phyloP scores from a whole-genome alignment of 345 rosid genomes.

The Atalantia buxifolia region DNA sequence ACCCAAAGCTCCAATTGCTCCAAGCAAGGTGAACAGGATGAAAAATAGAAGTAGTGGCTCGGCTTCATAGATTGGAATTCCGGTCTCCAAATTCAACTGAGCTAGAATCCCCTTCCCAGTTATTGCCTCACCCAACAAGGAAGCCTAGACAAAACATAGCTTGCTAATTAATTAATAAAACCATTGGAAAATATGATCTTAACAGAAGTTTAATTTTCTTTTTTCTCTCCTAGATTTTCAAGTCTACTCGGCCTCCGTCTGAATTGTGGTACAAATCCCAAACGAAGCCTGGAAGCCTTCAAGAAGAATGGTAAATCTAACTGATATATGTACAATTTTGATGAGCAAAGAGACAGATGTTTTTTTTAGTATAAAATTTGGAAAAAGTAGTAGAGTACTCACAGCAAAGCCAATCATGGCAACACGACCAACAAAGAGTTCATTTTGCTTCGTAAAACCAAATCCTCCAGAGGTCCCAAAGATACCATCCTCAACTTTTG shows the following conservation, averaged over 20 bases:
- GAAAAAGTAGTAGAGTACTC: conserved; percentile 21
- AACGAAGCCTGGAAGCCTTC: background rate
- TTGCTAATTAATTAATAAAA: background rate
- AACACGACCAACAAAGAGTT: conserved; percentile 97
- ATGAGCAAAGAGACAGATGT: background rate
- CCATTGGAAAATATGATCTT: background rate
- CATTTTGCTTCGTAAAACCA: conserved; percentile 92
- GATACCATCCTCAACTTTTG: conserved; percentile 81
- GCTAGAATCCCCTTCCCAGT: conserved; percentile 93
- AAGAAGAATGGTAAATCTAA: background rate
- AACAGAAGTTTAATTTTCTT: too few relatives aligned
- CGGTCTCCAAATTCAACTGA: conserved; percentile 85
- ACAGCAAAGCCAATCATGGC: conserved; percentile 99
- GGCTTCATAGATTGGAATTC: conserved; percentile 93
- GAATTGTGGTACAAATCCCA: too few relatives aligned
- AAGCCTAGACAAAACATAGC: conserved; percentile 48
- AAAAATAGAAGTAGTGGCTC: conserved; percentile 97
- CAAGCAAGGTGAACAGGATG: conserved; percentile 86
- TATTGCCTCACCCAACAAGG: conserved; percentile 79
- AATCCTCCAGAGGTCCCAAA: conserved; percentile 97
- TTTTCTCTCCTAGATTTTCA: too few relatives aligned
- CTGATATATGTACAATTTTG: background rate
- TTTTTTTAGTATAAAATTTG: background rate
- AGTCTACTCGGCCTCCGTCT: too few relatives aligned
- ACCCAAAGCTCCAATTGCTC: conserved; percentile 95